Evolutionary conservation across 768 basidiomycete genomes (phyloP).

Genomic region (Sporobolomyces pararoseus): DNA sequence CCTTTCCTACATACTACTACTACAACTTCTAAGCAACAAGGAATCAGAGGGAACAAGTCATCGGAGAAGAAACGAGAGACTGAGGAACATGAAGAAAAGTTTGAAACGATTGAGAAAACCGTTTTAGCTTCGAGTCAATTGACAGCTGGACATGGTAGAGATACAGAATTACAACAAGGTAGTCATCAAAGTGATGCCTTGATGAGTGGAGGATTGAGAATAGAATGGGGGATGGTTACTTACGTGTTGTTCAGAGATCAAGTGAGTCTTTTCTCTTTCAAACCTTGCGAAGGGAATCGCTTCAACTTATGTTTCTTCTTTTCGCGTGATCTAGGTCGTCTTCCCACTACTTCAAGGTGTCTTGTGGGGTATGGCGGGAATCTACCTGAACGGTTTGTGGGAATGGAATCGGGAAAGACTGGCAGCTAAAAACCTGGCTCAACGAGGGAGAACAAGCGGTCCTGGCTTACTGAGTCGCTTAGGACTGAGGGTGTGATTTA

Average conservation of each 20-base stretch:
- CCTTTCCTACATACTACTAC: conserved; percentile 36
- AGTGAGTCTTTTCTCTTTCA: conserved; percentile 13
- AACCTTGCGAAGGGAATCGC: no score
- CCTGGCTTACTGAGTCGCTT: conserved; percentile 5
- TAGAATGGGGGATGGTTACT: conserved; percentile 39
- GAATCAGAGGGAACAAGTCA: background rate
- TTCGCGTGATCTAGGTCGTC: conserved; percentile 14
- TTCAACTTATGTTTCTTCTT: background rate
- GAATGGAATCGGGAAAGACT: background rate
- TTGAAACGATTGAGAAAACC: conserved; percentile 5
- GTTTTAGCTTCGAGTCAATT: conserved; percentile 4
- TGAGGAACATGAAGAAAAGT: background rate
- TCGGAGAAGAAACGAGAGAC: background rate
- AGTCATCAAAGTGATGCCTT: conserved; percentile 21
- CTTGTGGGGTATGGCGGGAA: conserved; percentile 17
- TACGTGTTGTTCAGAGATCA: conserved; percentile 43
- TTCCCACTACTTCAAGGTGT: conserved; percentile 30
- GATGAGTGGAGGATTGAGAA: conserved; percentile 10
- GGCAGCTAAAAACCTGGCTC: conserved; percentile 3
- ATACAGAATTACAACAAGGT: background rate
- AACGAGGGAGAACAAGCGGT: background rate
- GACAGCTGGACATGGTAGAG: conserved; percentile 10
- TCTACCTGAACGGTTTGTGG: conserved; percentile 16
- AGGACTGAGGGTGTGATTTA: background rate
- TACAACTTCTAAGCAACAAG: no score